Percentiles rank a stretch among this genome's conserved stretches.
phyloP scores from a whole-genome alignment of 2,329 filamentous ascomycete genomes.

The Fusarium kyushuense region DNA sequence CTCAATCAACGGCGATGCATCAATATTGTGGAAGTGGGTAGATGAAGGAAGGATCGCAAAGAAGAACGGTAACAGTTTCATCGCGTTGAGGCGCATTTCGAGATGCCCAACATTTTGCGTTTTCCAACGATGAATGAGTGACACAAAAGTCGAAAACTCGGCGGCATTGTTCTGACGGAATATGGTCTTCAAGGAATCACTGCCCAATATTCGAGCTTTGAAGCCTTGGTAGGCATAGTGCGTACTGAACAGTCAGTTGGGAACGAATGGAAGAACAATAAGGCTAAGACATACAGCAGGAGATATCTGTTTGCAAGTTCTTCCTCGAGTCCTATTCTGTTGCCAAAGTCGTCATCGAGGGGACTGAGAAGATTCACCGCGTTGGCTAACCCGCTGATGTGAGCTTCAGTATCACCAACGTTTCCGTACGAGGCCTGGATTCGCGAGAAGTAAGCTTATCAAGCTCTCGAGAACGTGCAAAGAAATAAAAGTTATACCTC shows the following conservation, averaged over 20 bases:
- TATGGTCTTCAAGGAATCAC: conserved; percentile 15
- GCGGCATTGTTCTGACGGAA: conserved; percentile 17
- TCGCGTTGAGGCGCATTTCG: conserved; percentile 26
- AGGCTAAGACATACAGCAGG: conserved; percentile 23
- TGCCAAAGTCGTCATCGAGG: neutral
- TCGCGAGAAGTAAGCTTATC: rapidly evolving
- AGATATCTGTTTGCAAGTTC: conserved; percentile 43
- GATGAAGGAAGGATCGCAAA: conserved; percentile 16
- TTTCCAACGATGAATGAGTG: conserved; percentile 36
- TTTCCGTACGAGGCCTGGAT: conserved; percentile 36
- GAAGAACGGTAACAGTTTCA: conserved; percentile 39
- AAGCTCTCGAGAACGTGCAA: rapidly evolving
- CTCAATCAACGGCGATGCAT: conserved; percentile 23
- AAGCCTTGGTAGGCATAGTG: conserved; percentile 39
- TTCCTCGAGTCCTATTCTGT: conserved; percentile 12
- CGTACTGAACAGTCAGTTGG: conserved; percentile 18
- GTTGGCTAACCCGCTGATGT: conserved; percentile 36
- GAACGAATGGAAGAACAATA: rapidly evolving
- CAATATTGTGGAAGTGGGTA: conserved; percentile 20
- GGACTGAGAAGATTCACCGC: conserved; percentile 38
- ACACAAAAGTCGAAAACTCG: conserved; percentile 30
- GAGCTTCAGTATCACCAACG: conserved; percentile 33
- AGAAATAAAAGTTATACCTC: conserved; percentile 12
- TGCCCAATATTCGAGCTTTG: conserved; percentile 37
- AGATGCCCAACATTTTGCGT: conserved; percentile 36